Percentiles rank a stretch among this genome's conserved stretches.
Conservation (phyloP, 2,329 filamentous ascomycete genomes). For the Fusarium gaditjirri region DNA sequence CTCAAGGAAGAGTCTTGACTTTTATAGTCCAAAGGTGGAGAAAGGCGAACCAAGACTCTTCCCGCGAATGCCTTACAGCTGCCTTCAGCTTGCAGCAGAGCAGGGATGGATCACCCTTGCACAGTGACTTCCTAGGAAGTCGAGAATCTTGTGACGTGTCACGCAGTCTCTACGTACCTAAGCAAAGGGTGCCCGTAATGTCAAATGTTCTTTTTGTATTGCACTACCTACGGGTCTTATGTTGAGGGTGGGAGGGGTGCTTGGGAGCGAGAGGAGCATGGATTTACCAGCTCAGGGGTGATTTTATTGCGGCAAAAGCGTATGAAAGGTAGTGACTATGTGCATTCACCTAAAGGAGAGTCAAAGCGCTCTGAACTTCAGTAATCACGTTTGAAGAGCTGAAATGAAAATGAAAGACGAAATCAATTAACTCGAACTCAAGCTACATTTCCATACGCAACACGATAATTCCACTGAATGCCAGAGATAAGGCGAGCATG, state of each 20-base stretch:
- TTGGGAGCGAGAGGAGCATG: too few species aligned
- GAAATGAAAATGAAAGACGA: too few species aligned
- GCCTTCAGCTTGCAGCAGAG: background rate
- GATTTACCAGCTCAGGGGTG: background rate
- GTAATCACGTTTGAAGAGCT: too few species aligned
- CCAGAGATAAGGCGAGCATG: too few species aligned
- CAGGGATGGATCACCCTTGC: background rate
- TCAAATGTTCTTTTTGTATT: background rate
- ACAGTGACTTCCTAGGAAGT: background rate
- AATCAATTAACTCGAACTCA: too few species aligned
- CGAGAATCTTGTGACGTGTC: background rate
- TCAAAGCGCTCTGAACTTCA: too few species aligned
- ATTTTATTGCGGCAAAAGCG: background rate
- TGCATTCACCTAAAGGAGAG: too few species aligned
- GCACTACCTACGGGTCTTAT: background rate
- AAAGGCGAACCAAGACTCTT: background rate
- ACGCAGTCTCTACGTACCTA: background rate
- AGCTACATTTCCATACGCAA: too few species aligned
- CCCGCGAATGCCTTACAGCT: background rate
- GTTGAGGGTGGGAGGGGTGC: too few species aligned
- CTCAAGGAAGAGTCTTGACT: background rate
- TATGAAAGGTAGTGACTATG: too few species aligned
- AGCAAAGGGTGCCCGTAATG: background rate
- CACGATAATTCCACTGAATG: too few species aligned
- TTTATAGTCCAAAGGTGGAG: background rate